Percentiles rank a stretch among this genome's conserved stretches.
These are phyloP conservation scores for Solanum corneliomulleri DNA, from an alignment of 257 asterid genomes.

Conservation along the genomic window DNA sequence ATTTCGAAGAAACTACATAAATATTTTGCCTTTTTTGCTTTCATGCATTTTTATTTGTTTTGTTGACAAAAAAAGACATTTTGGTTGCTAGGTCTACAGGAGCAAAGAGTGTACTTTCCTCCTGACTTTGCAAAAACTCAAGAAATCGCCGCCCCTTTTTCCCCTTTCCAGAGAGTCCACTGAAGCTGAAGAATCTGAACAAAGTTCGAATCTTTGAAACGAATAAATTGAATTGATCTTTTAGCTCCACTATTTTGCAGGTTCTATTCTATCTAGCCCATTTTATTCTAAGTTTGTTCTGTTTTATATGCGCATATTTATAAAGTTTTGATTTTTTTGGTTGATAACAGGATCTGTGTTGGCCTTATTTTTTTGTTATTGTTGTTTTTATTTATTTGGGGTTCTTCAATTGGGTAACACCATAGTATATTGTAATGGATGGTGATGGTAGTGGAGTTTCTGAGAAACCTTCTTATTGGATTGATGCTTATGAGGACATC, in stretches of 20 bases:
- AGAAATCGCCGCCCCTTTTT: not conserved
- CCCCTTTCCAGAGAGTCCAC: not conserved
- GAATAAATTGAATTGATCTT: not conserved
- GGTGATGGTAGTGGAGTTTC: conserved; percentile 33
- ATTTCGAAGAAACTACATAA: not conserved
- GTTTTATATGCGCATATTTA: not conserved
- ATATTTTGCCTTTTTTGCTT: not conserved
- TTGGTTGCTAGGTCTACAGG: not conserved
- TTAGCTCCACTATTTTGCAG: not conserved
- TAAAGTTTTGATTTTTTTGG: not conserved
- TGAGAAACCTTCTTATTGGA: conserved; percentile 67
- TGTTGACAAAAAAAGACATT: not conserved
- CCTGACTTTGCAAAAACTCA: not conserved
- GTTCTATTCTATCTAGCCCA: not conserved
- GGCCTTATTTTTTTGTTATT: not conserved
- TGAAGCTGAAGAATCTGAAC: not conserved
- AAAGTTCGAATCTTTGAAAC: not conserved
- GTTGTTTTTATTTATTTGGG: not conserved
- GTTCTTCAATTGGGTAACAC: not conserved
- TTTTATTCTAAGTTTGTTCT: not conserved
- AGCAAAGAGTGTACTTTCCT: not conserved
- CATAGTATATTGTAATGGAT: conserved; percentile 30
- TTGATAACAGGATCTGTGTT: not conserved
- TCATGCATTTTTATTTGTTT: not conserved
- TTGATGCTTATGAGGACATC: conserved; percentile 83